Base-by-base conservation (phyloP, 148 eudicot species). In the Bassia scoparia region DNA sequence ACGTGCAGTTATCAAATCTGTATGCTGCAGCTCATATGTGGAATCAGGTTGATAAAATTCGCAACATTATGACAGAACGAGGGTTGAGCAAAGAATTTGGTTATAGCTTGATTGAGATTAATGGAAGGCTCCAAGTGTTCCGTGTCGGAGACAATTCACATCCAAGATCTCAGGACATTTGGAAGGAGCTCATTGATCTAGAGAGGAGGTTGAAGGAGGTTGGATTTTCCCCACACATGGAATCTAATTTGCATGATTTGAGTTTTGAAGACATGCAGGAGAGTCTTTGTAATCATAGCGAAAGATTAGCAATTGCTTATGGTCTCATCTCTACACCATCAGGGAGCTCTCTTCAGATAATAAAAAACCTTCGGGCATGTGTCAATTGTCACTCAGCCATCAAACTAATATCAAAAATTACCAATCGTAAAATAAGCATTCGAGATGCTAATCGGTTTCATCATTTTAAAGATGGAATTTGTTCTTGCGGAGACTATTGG, bases 1-100 rank as follows among this genome's bases (percentile, higher is more conserved):
- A 91, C 59, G 90, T 89, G 44, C 93, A 86, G 82, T 78, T 91
- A 43, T 91, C 91, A 0, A 89, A 91, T 83, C 85, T 91, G 4
- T 91, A 91, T 77, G 97, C 94, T 74, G 81, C 87, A 43, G 78
- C 77, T 16, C 80, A 81, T 26, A 76, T 87, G 81, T 90, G 96
- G 93, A 69, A 80, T 61, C 81, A 86, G 49, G 97, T 87, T 30
- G 77, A 73, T 35, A 69, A 82, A 72, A 83, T 89, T 29, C 81
- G 97, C 52, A 59, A 53, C 15, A 18, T 81, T 72, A 87, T 90
- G 93, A 79, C 81, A 76, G 86, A 78, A 34, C 84, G 81, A 78
- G 97, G 89, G 70, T 64, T 88, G 64, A 79, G 56, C 70, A 90
- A 88, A 74, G 91, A 85, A 38, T 65, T 84, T 37, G 97, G 96